These are phyloP conservation scores for Laguncularia racemosa DNA, from an alignment of 345 rosid species.

Conservation along the genomic window DNA sequence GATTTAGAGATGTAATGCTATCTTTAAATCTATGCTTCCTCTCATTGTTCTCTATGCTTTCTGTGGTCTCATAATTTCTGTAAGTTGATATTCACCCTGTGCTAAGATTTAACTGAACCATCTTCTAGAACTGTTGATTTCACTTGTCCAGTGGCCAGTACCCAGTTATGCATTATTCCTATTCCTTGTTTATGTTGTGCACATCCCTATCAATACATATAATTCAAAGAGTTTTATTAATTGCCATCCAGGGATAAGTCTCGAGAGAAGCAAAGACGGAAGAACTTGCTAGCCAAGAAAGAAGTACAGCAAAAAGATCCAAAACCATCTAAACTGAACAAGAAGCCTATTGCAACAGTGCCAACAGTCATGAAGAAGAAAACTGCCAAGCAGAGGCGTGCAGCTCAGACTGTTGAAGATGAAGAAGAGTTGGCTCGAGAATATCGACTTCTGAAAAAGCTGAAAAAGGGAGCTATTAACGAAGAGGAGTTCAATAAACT, in stretches of 20 bases:
- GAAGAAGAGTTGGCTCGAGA: conserved; percentile 63
- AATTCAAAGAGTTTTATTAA: background rate
- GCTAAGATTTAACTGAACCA: too few species aligned
- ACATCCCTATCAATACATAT: too few species aligned
- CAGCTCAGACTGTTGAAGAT: conserved; percentile 67
- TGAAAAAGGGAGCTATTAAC: conserved; percentile 56
- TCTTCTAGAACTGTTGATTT: too few species aligned
- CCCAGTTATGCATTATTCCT: too few species aligned
- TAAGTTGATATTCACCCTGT: too few species aligned
- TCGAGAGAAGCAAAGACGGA: conserved; percentile 79
- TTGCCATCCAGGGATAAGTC: conserved; percentile 53
- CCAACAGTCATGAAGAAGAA: conserved; percentile 37
- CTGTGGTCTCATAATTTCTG: too few species aligned
- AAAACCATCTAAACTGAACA: conserved; percentile 35
- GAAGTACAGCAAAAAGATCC: conserved; percentile 36
- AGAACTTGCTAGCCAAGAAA: conserved; percentile 56
- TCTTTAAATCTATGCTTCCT: too few species aligned
- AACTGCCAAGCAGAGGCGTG: conserved; percentile 80
- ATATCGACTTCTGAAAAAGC: conserved; percentile 54
- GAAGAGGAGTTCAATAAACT: conserved; percentile 67
- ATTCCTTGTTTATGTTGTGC: too few species aligned
- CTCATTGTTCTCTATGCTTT: too few species aligned
- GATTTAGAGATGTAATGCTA: too few species aligned
- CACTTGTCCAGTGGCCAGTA: too few species aligned
- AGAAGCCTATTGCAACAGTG: conserved; percentile 16